phyloP scores from a whole-genome alignment of 257 asterid species.

The Lycium barbarum region DNA sequence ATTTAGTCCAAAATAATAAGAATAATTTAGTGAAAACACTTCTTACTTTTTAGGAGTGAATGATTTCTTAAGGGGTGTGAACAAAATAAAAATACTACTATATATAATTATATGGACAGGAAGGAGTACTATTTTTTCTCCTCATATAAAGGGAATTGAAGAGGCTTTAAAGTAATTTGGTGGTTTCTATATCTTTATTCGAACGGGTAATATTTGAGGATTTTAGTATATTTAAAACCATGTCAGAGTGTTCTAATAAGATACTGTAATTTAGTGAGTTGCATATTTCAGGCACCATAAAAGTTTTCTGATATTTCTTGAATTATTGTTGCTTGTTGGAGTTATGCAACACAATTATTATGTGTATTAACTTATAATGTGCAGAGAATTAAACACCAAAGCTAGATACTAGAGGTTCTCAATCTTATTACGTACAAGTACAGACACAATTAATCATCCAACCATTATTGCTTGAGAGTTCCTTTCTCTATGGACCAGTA shows the following conservation, averaged over 20 bases:
- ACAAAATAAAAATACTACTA: too few relatives aligned
- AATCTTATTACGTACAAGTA: too few relatives aligned
- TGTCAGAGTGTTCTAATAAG: not conserved
- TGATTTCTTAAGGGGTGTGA: too few relatives aligned
- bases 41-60: too few relatives aligned
- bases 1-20: too few relatives aligned
- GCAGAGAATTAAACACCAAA: constrained; percentile 4
- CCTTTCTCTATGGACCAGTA: too few relatives aligned
- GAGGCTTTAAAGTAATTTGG: constrained; percentile 19
- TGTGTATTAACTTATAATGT: not conserved
- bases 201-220: not conserved
- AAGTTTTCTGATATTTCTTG: not conserved
- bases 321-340: constrained; percentile 13
- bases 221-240: not conserved
- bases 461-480: too few relatives aligned
- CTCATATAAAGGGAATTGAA: not conserved
- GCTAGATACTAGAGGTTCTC: not conserved
- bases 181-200: constrained; percentile 5
- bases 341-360: not conserved
- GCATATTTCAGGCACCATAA: constrained; percentile 8
- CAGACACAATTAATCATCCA: too few relatives aligned
- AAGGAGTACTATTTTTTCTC: too few relatives aligned
- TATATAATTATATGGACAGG: too few relatives aligned
- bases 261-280: not conserved
- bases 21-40: too few relatives aligned